A percentile compares a stretch with the other conserved stretches of the same genome.
Evolutionary conservation across 2,329 filamentous ascomycete genomes (phyloP).

Genomic region (Ascochyta pisi): DNA sequence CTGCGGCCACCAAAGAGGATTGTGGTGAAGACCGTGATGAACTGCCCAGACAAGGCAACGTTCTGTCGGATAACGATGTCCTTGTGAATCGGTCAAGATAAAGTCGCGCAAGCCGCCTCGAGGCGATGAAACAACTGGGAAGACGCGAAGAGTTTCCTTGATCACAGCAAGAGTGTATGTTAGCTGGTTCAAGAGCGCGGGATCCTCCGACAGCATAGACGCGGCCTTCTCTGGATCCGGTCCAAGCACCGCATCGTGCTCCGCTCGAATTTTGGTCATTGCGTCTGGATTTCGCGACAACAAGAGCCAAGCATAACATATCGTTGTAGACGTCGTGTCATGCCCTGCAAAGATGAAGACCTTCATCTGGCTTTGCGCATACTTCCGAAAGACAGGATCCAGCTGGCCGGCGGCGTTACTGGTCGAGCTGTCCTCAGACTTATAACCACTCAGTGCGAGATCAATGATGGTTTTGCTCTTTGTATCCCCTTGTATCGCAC

Average conservation of each 20-base stretch:
- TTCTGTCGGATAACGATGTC: conserved; percentile 27
- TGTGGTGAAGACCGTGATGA: conserved; percentile 20
- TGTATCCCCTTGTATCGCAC: conserved; percentile 16
- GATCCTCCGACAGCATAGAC: neutral
- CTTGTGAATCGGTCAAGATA: conserved; percentile 26
- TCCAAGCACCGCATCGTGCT: conserved; percentile 41
- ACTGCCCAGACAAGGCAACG: conserved; percentile 20
- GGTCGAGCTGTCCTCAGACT: neutral
- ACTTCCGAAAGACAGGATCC: conserved; percentile 26
- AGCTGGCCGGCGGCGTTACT: neutral
- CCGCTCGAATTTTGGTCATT: conserved; percentile 32
- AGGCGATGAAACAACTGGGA: conserved; percentile 41
- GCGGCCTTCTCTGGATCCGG: conserved; percentile 6
- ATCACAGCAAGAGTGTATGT: conserved; percentile 43
- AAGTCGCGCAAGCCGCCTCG: conserved; percentile 21
- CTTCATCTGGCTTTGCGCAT: conserved; percentile 34
- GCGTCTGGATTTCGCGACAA: conserved; percentile 32
- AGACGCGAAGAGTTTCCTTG: conserved; percentile 46
- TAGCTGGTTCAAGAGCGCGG: conserved; percentile 39
- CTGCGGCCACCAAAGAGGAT: conserved; percentile 23
- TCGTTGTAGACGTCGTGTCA: conserved; percentile 37
- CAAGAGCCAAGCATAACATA: conserved; percentile 32
- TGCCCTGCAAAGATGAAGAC: conserved; percentile 44
- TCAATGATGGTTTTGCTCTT: conserved; percentile 1
- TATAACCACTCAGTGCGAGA: neutral